Base-by-base conservation (phyloP, 2,329 filamentous ascomycete species). In the Thelonectria olida region DNA sequence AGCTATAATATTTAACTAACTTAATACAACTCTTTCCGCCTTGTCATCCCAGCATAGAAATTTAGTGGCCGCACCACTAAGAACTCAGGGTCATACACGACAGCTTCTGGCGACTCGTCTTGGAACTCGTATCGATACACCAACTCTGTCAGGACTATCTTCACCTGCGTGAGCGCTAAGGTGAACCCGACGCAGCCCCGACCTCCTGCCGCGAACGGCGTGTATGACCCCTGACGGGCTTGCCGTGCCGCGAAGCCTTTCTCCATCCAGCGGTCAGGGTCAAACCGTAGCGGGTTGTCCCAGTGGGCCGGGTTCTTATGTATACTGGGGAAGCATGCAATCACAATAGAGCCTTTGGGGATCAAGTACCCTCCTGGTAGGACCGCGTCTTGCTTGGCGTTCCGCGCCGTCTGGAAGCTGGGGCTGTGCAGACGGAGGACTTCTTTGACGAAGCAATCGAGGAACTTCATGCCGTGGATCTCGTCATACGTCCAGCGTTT, bases 51-150 rank as follows among this genome's bases (percentile, higher is more conserved):
- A 10, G 10, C 47, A 20, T 49, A 49, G 27, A 28, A 49, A 25
- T 49, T 49, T 13, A 49, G 31, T 5, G 47, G 47, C 17, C 47
- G 28, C 4, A 49, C 20, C n/a, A 49, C 27, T 17, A 34, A 20
- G 10, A 49, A 49, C 19, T 49, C 47, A 15, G 47, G 47, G 20
- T 49, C 47, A n/a, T 49, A 49, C 25, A 20, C 27, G 17, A 49
- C 31, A 17, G 47, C 27, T 13, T 49, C 47, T 20, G 28, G 17
- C n/a, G n/a, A 19, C 17, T 28, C 47, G 47, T 36, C 8, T 19
- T 22, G 10, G 31, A 49, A 49, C 17, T 49, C 27, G 28, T 49
- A 49, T 28, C 47, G 47, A 31, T 49, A 49, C n/a, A 49, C 28
- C 15, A 49, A 19, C 28, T 49, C 31, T 12, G 47, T 19, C 28